Evolutionary conservation across 139 green algal species (phyloP).

Genomic region (Micractinium sp.): DNA sequence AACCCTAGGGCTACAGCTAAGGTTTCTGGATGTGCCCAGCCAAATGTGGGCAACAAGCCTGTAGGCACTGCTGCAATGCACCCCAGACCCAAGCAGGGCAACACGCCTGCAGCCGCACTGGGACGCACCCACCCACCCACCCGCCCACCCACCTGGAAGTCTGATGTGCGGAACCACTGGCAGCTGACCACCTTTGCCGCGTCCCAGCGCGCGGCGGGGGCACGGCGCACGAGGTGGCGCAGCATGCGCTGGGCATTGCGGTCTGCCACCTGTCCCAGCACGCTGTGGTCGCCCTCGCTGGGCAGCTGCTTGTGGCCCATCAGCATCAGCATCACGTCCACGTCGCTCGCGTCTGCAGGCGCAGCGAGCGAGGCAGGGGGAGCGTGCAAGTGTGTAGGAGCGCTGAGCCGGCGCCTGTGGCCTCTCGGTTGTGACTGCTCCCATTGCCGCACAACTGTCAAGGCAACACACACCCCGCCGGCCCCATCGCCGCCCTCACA

Average conservation of each 20-base stretch:
- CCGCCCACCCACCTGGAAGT: conserved; percentile 3
- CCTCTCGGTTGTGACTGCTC: no score
- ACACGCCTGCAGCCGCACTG: not conserved
- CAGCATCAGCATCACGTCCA: conserved; percentile 27
- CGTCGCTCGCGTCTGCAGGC: conserved; percentile 21
- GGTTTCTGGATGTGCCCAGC: no score
- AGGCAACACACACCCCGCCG: no score
- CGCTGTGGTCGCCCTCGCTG: conserved; percentile 21
- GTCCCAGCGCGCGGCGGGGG: conserved; percentile 8
- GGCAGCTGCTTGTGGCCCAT: conserved; percentile 38
- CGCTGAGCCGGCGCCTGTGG: no score
- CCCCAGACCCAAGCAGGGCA: no score
- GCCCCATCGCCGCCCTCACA: no score
- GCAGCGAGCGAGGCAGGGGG: not conserved
- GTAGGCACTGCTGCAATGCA: no score
- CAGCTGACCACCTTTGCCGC: conserved; percentile 14
- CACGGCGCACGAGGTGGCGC: conserved; percentile 28
- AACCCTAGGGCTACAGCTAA: no score
- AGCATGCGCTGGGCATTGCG: conserved; percentile 30
- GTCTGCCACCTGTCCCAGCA: conserved; percentile 17
- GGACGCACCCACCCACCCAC: not conserved
- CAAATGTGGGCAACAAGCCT: no score
- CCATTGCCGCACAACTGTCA: no score
- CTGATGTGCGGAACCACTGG: conserved; percentile 23
- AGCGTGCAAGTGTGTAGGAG: not conserved